Percentiles rank a stretch among this genome's conserved stretches.
Conservation (phyloP, 2,329 filamentous ascomycete genomes). For the Aspergillus candidus region DNA sequence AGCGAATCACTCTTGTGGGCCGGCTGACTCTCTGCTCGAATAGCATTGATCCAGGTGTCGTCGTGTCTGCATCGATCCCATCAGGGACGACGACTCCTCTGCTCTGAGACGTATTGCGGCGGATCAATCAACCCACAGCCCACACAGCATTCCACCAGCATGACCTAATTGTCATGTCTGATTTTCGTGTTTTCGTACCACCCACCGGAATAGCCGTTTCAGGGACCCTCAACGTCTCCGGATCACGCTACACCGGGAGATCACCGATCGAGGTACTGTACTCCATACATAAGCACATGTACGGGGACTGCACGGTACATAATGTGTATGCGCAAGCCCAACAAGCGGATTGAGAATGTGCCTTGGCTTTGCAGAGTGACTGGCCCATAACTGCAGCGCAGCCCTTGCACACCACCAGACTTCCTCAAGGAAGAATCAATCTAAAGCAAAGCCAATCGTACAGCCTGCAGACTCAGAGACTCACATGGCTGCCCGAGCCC, state of each 20-base stretch:
- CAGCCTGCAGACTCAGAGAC: neutral
- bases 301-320: no score
- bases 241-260: constrained; percentile 2
- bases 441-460: no score
- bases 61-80: constrained; percentile 8
- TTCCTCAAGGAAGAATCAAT: no score
- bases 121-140: neutral
- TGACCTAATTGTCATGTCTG: no score
- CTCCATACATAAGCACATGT: no score
- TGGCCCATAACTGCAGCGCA: no score
- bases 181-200: no score
- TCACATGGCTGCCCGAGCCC: constrained; percentile 1
- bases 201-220: neutral
- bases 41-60: constrained; percentile 12
- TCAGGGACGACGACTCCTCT: constrained; percentile 2
- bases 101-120: constrained; percentile 1
- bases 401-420: no score
- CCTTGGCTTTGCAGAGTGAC: no score
- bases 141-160: no score
- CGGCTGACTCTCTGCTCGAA: constrained; percentile 5
- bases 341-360: no score
- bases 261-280: neutral
- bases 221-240: neutral
- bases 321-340: no score
- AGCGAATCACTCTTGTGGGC: neutral